Evolutionary conservation across 768 basidiomycete genomes (phyloP).

Genomic region (Russula griseocarnosa): DNA sequence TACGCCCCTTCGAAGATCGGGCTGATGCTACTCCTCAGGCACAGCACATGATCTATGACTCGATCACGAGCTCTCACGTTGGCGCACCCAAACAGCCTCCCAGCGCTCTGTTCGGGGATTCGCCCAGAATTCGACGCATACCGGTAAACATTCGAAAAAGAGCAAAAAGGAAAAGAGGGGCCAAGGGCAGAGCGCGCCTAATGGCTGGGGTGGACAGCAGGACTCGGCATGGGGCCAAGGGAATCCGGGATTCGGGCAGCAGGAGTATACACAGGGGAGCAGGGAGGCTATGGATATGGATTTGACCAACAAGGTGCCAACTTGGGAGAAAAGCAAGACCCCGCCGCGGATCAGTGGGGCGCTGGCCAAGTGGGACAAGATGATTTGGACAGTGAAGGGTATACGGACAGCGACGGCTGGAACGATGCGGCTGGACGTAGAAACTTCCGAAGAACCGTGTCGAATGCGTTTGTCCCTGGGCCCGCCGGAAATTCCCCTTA

Average conservation of each 20-base stretch:
- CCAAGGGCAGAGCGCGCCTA: constrained; percentile 9
- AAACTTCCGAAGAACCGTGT: constrained; percentile 8
- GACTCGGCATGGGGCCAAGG: constrained; percentile 1
- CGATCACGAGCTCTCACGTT: constrained; percentile 13
- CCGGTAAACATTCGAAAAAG: constrained; percentile 12
- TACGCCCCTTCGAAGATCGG: constrained; percentile 12
- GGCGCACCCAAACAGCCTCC: constrained; percentile 6
- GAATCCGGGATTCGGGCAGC: not conserved
- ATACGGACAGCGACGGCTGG: constrained; percentile 22
- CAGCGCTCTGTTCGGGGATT: constrained; percentile 10
- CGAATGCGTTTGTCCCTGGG: constrained; percentile 14
- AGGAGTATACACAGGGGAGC: not conserved
- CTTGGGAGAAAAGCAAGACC: constrained; percentile 1
- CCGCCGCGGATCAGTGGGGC: constrained; percentile 13
- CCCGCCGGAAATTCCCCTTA: constrained; percentile 16
- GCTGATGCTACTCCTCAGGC: constrained; percentile 13
- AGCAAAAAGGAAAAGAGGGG: constrained; percentile 22
- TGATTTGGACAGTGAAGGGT: constrained; percentile 20
- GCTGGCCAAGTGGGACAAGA: not conserved
- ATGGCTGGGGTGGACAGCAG: constrained; percentile 13
- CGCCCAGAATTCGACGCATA: constrained; percentile 7
- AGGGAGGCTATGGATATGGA: not conserved
- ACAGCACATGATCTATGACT: constrained; percentile 20
- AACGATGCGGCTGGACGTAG: constrained; percentile 20
- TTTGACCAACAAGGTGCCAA: constrained; percentile 9